Conservation (phyloP, 768 basidiomycete species). For the Tylopilus rubrobrunneus region DNA sequence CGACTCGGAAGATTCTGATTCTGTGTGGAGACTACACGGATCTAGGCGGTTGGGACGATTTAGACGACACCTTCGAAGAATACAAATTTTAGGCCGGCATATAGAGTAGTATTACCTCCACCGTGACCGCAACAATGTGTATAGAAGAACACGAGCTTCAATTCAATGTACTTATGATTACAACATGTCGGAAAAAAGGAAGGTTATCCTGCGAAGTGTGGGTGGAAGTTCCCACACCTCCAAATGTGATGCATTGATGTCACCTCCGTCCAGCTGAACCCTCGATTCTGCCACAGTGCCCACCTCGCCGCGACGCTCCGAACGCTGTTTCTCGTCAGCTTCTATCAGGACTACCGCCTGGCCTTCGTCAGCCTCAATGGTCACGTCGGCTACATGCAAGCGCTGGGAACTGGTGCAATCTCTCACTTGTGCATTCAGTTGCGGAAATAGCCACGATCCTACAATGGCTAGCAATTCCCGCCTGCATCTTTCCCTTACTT, state of each 20-base stretch:
- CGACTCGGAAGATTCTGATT: too few species aligned
- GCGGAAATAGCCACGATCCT: not conserved
- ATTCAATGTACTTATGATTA: too few species aligned
- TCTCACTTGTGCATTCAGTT: conserved; percentile 64
- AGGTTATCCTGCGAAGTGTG: too few species aligned
- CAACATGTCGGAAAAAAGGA: too few species aligned
- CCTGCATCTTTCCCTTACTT: conserved; percentile 15
- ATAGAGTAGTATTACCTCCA: too few species aligned
- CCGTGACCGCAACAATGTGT: too few species aligned
- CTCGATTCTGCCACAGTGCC: conserved; percentile 28
- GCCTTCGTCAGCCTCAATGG: conserved; percentile 14
- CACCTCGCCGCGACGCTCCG: conserved; percentile 31
- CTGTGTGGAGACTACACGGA: too few species aligned
- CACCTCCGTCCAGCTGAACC: not conserved
- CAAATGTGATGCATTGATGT: too few species aligned
- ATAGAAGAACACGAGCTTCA: too few species aligned
- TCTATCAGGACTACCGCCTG: conserved; percentile 24
- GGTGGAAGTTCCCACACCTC: conserved; percentile 24
- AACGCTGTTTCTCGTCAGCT: conserved; percentile 30
- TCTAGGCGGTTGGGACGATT: too few species aligned
- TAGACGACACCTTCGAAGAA: too few species aligned
- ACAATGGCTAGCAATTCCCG: conserved; percentile 10
- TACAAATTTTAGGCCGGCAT: too few species aligned
- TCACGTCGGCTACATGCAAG: conserved; percentile 12
- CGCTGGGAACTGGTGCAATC: conserved; percentile 30